Evolutionary conservation across 768 basidiomycete species (phyloP), one percentile per base, ranked within the genome.

Genomic region (Tephrocybe sp.): DNA sequence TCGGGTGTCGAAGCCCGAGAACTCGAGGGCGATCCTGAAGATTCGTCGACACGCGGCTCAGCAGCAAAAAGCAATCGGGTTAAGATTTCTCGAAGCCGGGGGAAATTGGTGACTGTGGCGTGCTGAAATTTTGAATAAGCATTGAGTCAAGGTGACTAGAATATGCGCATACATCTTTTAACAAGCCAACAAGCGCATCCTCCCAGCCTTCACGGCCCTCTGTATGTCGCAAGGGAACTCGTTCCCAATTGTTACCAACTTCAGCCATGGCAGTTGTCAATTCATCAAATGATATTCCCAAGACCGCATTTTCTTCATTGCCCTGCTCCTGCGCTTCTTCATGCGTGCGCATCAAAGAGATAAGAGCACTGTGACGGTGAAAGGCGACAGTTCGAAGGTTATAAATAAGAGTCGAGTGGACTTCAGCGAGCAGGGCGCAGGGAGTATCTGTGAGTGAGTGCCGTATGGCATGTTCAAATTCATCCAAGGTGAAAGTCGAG

Each of bases 191-290:
- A 18, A 97, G 75, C 13, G 91, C 87, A 56, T 93, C 91, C 67
- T 97, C 92, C 94, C 94, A 97, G 11, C 89, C 87, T 57, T 83
- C 79, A 37, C 93, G 81, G 21, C 82, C 79, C 58, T 94, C 92
- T 31, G 75, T 71, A 57, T 80, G 78, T 34, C 86, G 77, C 53
- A 91, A 67, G 22, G 87, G 84, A 3, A 88, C 78, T 44, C 84
- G 80, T 69, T 91, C 86, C 89, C 91, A 93, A 61, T 84, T 88
- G 61, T 88, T 88, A n/a, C 88, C 90, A 31, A 84, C 74, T 53
- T 89, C 88, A 29, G 84, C 83, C 79, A 89, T 83, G 21, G 83
- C 83, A 33, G 73, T 74, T 15, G 76, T 77, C 10, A 93, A 70
- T 30, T 82, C 70, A 23, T 87, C 84, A 11, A 86, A 72, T 6